These are phyloP conservation scores for Microascus cirrosus DNA, from an alignment of 2,329 filamentous ascomycete genomes.

Conservation along the genomic window DNA sequence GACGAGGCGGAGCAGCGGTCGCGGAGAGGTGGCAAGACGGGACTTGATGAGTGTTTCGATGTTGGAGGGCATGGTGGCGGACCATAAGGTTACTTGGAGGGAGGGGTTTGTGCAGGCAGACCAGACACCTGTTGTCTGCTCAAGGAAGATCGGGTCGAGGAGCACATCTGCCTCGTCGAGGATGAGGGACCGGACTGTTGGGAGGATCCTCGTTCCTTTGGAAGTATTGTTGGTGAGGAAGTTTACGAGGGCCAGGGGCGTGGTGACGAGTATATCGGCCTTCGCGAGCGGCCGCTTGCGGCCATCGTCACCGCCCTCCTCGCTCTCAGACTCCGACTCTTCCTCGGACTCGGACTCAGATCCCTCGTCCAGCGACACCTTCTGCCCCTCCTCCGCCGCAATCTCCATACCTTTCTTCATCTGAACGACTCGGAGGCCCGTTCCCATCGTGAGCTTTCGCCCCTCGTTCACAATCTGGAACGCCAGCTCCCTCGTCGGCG, in stretches of 20 bases:
- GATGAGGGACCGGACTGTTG: conserved; percentile 62
- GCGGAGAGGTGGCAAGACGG: conserved; percentile 44
- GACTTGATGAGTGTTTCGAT: conserved; percentile 69
- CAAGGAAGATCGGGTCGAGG: conserved; percentile 78
- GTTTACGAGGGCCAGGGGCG: conserved; percentile 58
- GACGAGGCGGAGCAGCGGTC: conserved; percentile 67
- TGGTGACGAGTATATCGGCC: conserved; percentile 27
- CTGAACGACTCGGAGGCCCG: conserved; percentile 65
- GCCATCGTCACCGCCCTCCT: conserved; percentile 19
- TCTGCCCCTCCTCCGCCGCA: conserved; percentile 30
- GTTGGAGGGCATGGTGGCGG: conserved; percentile 90
- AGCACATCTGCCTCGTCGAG: conserved; percentile 94
- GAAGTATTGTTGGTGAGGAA: conserved; percentile 39
- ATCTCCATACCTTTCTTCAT: conserved; percentile 81
- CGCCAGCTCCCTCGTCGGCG: conserved; percentile 68
- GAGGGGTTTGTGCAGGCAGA: conserved; percentile 57
- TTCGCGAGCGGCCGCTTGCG: conserved; percentile 13
- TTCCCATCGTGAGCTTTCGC: conserved; percentile 65
- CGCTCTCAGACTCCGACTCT: conserved; percentile 20
- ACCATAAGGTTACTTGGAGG: conserved; percentile 80
- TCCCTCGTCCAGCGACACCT: conserved; percentile 20
- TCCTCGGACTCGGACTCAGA: conserved; percentile 20
- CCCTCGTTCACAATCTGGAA: conserved; percentile 78
- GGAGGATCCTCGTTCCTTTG: conserved; percentile 40
- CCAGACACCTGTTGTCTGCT: conserved; percentile 82